Evolutionary conservation across 2,329 filamentous ascomycete genomes (phyloP).

Genomic region (Claviceps sp.): DNA sequence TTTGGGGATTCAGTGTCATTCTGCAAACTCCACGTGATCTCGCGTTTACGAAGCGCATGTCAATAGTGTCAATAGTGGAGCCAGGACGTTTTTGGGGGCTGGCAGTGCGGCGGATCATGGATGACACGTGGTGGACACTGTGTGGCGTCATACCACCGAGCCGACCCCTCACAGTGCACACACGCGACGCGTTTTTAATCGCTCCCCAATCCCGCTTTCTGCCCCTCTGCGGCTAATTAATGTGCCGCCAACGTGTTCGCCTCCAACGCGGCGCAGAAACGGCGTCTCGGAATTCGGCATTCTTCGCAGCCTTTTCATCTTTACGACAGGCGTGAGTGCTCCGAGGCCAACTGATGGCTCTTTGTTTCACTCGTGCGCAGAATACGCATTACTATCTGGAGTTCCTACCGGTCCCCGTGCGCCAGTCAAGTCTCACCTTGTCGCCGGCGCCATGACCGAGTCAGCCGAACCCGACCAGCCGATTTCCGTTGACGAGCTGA

Average conservation of each 20-base stretch:
- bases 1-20: too few species aligned
- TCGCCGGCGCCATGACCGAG: conserved; percentile 26
- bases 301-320: conserved; percentile 12
- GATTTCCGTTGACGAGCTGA: conserved; percentile 41
- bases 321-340: neutral
- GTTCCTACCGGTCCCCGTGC: neutral
- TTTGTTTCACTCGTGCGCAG: neutral
- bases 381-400: neutral
- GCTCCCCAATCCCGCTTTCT: neutral
- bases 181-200: too few species aligned
- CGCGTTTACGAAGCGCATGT: too few species aligned
- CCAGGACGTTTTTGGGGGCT: too few species aligned
- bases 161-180: neutral
- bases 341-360: neutral
- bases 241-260: neutral
- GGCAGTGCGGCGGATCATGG: too few species aligned
- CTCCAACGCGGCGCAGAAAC: conserved; percentile 12
- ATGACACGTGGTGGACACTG: too few species aligned
- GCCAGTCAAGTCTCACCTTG: neutral
- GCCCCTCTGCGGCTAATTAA: neutral
- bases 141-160: too few species aligned
- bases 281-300: conserved; percentile 24
- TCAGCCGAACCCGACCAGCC: conserved; percentile 29
- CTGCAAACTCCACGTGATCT: too few species aligned
- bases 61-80: too few species aligned